Conservation (phyloP, 495 filamentous ascomycete genomes). For the Aeminium ludgeri region DNA sequence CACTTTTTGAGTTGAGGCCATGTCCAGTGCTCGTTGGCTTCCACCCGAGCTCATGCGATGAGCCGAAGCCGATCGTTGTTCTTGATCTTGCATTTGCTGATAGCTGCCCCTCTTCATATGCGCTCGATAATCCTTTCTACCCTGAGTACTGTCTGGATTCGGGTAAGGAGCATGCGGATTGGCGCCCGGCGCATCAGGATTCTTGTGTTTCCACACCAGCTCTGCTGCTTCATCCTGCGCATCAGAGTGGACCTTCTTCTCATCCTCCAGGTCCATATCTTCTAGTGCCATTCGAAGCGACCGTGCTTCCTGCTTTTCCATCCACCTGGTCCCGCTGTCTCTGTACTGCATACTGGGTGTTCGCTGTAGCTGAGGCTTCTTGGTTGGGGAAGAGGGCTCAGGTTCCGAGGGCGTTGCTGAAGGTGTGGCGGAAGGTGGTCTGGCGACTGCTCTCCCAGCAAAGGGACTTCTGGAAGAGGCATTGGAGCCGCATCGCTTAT, state of each 20-base stretch:
- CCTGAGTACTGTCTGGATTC: constrained; percentile 10
- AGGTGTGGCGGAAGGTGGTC: constrained; percentile 10
- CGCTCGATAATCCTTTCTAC: constrained; percentile 37
- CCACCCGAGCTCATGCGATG: constrained; percentile 4
- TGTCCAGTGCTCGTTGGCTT: background rate
- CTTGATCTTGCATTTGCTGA: constrained; percentile 42
- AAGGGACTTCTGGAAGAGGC: background rate
- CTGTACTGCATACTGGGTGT: constrained; percentile 46
- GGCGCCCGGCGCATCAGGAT: constrained; percentile 39
- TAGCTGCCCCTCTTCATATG: constrained; percentile 46
- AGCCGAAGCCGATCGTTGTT: constrained; percentile 16
- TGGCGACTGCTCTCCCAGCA: constrained; percentile 3
- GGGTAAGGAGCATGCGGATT: constrained; percentile 41
- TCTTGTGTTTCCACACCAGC: constrained; percentile 68
- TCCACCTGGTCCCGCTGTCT: constrained; percentile 63
- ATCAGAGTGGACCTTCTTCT: constrained; percentile 49
- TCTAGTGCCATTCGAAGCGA: constrained; percentile 65
- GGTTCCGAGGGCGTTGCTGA: too few relatives aligned
- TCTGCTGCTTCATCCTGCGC: constrained; percentile 78
- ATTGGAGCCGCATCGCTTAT: constrained; percentile 2
- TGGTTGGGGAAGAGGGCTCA: background rate
- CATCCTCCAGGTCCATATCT: constrained; percentile 58
- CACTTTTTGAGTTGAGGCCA: too few relatives aligned
- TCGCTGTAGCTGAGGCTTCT: constrained; percentile 13
- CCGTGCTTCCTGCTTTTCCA: constrained; percentile 72